Percentiles rank a stretch among this genome's conserved stretches.
These are phyloP conservation scores for Phytophthora podocarpi DNA, from an alignment of 352 stramenopile species.

Conservation along the genomic window DNA sequence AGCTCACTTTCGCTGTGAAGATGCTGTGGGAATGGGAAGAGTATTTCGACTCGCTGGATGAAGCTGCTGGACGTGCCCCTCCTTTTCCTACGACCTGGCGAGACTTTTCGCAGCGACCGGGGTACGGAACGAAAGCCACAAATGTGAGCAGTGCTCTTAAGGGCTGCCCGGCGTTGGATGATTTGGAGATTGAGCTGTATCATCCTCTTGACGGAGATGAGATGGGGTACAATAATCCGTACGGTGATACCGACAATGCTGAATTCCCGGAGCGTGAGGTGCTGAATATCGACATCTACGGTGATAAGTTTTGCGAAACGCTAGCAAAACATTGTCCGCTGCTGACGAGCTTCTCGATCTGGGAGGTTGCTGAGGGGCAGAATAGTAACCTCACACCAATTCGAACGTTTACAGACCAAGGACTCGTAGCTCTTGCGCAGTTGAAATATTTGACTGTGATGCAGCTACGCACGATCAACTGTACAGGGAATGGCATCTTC, in stretches of 20 bases:
- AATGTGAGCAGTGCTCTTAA: conserved; percentile 35
- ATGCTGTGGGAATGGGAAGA: conserved; percentile 48
- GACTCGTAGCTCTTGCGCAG: conserved; percentile 38
- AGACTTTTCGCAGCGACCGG: conserved; percentile 7
- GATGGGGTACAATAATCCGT: conserved; percentile 34
- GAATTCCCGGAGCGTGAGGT: conserved; percentile 34
- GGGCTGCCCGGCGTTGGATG: conserved; percentile 41
- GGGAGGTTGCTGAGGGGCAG: conserved; percentile 40
- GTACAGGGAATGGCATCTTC: conserved; percentile 43
- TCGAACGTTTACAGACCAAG: conserved; percentile 39
- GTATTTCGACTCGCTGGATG: conserved; percentile 35
- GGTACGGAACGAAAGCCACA: conserved; percentile 30
- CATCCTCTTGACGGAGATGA: conserved; percentile 34
- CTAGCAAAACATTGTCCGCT: conserved; percentile 29
- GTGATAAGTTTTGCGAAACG: conserved; percentile 40
- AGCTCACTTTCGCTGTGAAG: conserved; percentile 39
- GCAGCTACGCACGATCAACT: conserved; percentile 45
- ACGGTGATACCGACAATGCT: conserved; percentile 23
- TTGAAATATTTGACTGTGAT: conserved; percentile 35
- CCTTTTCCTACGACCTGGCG: neutral
- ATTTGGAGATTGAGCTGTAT: conserved; percentile 45
- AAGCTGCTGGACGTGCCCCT: conserved; percentile 8
- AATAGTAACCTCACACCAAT: conserved; percentile 39
- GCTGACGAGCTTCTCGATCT: conserved; percentile 35
- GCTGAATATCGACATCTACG: conserved; percentile 44